Evolutionary conservation across 225 moss, liverwort and hornwort genomes (phyloP), one percentile per base, ranked within the genome.

Genomic region (Marchantia paleacea): DNA sequence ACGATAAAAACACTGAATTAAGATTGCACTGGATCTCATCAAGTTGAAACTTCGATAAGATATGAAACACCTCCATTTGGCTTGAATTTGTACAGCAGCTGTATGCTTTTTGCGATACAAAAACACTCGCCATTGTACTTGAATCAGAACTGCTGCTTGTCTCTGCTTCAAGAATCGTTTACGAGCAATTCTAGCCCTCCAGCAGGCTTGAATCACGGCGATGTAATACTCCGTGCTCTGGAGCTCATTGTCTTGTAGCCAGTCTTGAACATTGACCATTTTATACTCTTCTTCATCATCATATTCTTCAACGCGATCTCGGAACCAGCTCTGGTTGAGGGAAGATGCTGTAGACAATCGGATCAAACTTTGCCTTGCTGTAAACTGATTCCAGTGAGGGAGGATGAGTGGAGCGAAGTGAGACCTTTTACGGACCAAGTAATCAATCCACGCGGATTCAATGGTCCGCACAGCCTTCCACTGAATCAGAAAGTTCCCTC

Each of bases 381-480:
- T 64, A 74, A 55, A 82, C 62, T 82, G 69, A 28, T 79, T 79
- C 82, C 82, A 77, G 25, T 79, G 67, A 52, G 69, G 79, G 13
- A 76, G 71, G 19, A 80, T 20, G 39, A 62, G n/a, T 7, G 85
- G 69, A 39, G 70, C 71, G 52, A 55, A 15, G n/a, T 73, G 81
- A 47, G 61, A 79, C 61, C 73, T 72, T 31, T 18, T 80, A 12
- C 80, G 85, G 52, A 57, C 80, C 49, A 83, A 26, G 28, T 67
- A 81, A 31, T 66, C 55, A 22, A 83, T 72, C 86, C 86, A 83
- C 60, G 80, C 80, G 6, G 69, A 22, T 81, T 86, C 86, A 39
- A 86, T 86, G 24, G 6, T 86, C 20, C 48, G 80, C 10, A 86
- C 83, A 69, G 86, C 86, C 55, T 64, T 73, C 55, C 73, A 66